phyloP scores from a whole-genome alignment of 176 grass and related monocot species.

The Puya raimondii region DNA sequence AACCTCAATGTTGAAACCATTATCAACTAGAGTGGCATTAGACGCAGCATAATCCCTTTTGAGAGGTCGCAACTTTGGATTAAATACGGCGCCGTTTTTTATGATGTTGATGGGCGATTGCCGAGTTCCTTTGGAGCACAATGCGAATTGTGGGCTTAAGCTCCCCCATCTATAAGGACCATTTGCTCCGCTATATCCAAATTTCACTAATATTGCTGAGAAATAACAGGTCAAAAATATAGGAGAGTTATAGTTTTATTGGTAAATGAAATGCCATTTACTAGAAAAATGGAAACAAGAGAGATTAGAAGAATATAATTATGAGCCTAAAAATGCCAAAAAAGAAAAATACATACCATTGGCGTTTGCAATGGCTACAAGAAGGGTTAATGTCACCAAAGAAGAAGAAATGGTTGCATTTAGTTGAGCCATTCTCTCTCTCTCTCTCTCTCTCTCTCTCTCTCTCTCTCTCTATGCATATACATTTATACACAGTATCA shows the following conservation, averaged over 20 bases:
- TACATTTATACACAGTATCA: not conserved
- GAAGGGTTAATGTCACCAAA: constrained; percentile 15
- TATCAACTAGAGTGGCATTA: constrained; percentile 58
- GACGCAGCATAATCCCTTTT: constrained; percentile 45
- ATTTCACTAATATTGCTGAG: constrained; percentile 27
- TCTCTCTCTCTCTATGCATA: too few species aligned
- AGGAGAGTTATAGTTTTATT: too few species aligned
- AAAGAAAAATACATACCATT: constrained; percentile 14
- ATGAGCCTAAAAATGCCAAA: too few species aligned
- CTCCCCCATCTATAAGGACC: constrained; percentile 54
- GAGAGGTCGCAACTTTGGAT: constrained; percentile 42
- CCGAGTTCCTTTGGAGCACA: constrained; percentile 56
- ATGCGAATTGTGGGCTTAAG: constrained; percentile 45
- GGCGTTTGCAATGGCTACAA: constrained; percentile 22
- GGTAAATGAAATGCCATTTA: too few species aligned
- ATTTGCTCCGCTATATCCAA: constrained; percentile 51
- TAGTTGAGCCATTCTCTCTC: constrained; percentile 3
- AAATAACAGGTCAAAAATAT: not conserved
- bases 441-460: too few species aligned
- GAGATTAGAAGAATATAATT: too few species aligned
- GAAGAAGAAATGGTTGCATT: not conserved
- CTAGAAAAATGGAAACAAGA: too few species aligned
- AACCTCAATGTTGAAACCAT: constrained; percentile 63
- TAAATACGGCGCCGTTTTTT: constrained; percentile 20
- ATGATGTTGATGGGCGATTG: constrained; percentile 75